A percentile compares a stretch with the other conserved stretches of the same genome.
These are phyloP conservation scores for Mercurialis annua DNA, from an alignment of 345 rosid species.

Conservation along the genomic window DNA sequence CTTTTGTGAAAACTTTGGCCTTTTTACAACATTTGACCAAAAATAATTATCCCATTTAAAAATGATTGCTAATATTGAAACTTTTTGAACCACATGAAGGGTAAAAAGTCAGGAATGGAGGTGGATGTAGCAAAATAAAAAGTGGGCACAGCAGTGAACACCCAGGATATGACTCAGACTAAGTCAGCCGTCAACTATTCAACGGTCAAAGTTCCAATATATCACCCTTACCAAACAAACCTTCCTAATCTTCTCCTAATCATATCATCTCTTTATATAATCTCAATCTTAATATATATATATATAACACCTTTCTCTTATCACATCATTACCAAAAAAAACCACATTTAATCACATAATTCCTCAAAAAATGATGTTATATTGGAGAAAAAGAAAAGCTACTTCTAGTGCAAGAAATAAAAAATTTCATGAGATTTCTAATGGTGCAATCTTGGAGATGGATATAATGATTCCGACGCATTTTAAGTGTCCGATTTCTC, in stretches of 20 bases:
- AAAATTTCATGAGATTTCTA: neutral
- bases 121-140: neutral
- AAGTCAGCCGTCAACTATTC: constrained; percentile 13
- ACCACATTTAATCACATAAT: neutral
- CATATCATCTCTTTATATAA: neutral
- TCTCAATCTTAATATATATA: neutral
- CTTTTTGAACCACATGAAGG: neutral
- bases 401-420: neutral
- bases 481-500: constrained; percentile 43
- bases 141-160: neutral
- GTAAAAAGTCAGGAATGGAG: neutral
- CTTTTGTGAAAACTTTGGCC: too few species aligned
- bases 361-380: neutral
- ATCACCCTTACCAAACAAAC: neutral
- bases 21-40: too few species aligned
- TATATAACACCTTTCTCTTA: neutral
- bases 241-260: neutral
- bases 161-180: constrained; percentile 1
- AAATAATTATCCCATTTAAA: too few species aligned
- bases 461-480: constrained; percentile 30
- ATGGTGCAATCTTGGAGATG: neutral
- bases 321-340: neutral
- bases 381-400: constrained; percentile 10
- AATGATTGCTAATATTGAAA: too few species aligned
- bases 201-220: constrained; percentile 22